Conservation (phyloP, 2,329 filamentous ascomycete genomes). For the Fusarium pseudocircinatum region DNA sequence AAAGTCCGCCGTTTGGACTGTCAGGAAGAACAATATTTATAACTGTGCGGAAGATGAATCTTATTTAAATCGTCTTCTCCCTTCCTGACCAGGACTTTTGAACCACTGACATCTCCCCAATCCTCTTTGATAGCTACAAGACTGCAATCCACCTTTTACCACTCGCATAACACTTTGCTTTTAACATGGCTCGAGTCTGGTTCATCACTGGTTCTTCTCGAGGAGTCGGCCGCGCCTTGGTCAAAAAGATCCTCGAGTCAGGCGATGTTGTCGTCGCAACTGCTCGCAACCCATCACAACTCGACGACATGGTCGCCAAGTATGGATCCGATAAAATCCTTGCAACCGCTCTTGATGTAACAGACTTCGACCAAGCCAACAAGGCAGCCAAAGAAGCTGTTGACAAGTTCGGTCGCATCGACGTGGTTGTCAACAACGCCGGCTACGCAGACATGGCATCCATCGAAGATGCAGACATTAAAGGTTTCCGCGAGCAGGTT, state of each 20-base stretch:
- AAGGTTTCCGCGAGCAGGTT: conserved; percentile 62
- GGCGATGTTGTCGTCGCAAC: conserved; percentile 59
- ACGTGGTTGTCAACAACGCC: conserved; percentile 70
- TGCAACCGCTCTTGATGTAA: conserved; percentile 61
- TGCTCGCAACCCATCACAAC: conserved; percentile 49
- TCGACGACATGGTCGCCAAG: conserved; percentile 49
- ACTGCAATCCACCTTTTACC: neutral
- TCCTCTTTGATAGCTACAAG: neutral
- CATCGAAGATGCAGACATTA: conserved; percentile 61
- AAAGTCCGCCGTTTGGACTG: neutral
- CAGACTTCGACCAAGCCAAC: conserved; percentile 54
- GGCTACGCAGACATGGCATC: conserved; percentile 65
- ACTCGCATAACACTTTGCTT: too few species aligned
- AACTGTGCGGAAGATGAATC: too few species aligned
- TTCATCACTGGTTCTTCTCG: conserved; percentile 60
- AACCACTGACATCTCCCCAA: neutral
- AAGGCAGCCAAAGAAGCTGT: conserved; percentile 46
- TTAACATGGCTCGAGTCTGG: conserved; percentile 50
- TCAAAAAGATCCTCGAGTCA: conserved; percentile 48
- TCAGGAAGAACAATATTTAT: neutral
- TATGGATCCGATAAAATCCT: conserved; percentile 57
- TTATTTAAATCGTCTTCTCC: neutral
- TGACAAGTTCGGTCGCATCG: conserved; percentile 63
- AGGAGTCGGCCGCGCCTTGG: conserved; percentile 57
- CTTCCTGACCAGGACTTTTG: fast-evolving